Conservation (phyloP, 2,329 filamentous ascomycete genomes). For the Anthostomella pinea region DNA sequence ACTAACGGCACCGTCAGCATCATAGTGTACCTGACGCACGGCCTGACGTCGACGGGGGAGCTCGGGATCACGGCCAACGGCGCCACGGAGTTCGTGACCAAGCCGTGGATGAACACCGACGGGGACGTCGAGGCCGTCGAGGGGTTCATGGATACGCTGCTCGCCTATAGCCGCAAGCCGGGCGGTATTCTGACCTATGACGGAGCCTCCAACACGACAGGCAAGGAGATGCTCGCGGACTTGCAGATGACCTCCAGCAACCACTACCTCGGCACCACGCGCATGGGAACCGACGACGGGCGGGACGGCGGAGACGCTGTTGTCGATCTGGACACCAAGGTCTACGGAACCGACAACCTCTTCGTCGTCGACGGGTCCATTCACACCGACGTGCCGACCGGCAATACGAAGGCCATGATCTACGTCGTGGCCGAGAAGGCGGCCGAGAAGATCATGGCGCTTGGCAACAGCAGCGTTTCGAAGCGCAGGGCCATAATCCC, state of each 20-base stretch:
- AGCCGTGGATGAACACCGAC: conserved; percentile 4
- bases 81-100: not conserved
- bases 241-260: conserved; percentile 1
- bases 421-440: conserved; percentile 31
- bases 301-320: conserved; percentile 15
- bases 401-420: conserved; percentile 12
- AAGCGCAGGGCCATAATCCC: too few species aligned
- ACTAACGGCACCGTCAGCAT: conserved; percentile 11
- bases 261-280: conserved; percentile 40
- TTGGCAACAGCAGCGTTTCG: too few species aligned
- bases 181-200: conserved; percentile 39
- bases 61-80: conserved; percentile 2
- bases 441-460: conserved; percentile 41
- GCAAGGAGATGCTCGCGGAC: conserved; percentile 41
- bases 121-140: conserved; percentile 5
- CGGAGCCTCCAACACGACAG: conserved; percentile 34
- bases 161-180: conserved; percentile 3
- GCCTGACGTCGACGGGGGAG: conserved; percentile 11
- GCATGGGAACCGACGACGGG: conserved; percentile 21
- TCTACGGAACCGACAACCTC: conserved; percentile 13
- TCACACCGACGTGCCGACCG: conserved; percentile 12
- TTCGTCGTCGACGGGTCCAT: conserved; percentile 12
- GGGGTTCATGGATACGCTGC: conserved; percentile 4
- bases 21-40: conserved; percentile 19
- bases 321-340: conserved; percentile 10